Percentiles rank a stretch among this genome's conserved stretches.
Evolutionary conservation across 257 asterid genomes (phyloP).

Genomic region (Parsonsia alboflavescens): DNA sequence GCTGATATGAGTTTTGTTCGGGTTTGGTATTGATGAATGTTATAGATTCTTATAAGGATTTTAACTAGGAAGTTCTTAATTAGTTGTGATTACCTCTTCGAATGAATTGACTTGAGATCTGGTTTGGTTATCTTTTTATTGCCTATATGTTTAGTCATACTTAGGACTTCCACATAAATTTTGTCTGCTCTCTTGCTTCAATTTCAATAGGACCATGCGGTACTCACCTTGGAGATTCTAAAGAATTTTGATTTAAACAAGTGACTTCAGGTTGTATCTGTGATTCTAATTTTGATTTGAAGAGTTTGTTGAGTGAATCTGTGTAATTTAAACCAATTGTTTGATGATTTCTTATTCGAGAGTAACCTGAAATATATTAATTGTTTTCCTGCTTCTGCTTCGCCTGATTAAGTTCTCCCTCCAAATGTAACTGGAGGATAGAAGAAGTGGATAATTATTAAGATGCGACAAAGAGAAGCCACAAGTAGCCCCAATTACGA

Average conservation of each 20-base stretch:
- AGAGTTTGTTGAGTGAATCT: neutral
- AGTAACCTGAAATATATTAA: neutral
- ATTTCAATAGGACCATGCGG: neutral
- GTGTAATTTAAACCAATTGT: neutral
- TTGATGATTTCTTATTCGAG: neutral
- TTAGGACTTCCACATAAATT: neutral
- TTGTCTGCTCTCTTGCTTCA: neutral
- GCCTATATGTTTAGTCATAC: neutral
- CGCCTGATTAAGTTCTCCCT: neutral
- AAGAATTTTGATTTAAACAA: neutral
- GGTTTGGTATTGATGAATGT: neutral
- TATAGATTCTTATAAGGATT: neutral
- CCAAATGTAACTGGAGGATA: neutral
- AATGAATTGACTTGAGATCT: neutral
- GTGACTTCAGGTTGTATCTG: neutral
- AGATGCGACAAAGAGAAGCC: neutral
- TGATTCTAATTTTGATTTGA: neutral
- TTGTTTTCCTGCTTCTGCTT: neutral
- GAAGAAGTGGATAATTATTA: neutral
- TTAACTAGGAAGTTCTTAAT: neutral
- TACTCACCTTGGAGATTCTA: neutral
- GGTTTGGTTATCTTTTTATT: neutral
- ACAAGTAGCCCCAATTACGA: neutral
- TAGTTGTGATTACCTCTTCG: neutral
- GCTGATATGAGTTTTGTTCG: neutral